Conservation (phyloP, 768 basidiomycete species). For the Gloeopeniophorella convolvens region DNA sequence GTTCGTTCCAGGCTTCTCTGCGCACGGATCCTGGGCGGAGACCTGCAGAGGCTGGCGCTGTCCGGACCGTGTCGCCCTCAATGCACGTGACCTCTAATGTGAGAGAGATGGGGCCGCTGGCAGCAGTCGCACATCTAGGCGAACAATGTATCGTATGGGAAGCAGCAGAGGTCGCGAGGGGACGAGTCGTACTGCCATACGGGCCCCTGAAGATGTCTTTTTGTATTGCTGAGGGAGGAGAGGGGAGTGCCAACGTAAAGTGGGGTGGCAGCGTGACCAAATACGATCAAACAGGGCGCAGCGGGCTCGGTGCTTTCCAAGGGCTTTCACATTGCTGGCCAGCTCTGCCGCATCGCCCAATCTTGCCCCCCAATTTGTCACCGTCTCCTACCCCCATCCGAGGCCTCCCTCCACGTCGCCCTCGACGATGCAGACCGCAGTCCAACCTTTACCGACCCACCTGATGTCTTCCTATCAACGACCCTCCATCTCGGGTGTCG, state of each 20-base stretch:
- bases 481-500: slow-evolving; percentile 40
- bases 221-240: background rate
- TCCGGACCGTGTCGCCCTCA: background rate
- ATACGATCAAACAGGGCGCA: slow-evolving; percentile 20
- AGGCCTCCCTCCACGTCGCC: slow-evolving; percentile 48
- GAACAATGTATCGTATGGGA: no score
- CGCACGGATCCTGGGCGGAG: no score
- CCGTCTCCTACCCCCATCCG: slow-evolving; percentile 27
- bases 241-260: slow-evolving; percentile 18
- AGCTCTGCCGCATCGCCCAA: slow-evolving; percentile 16
- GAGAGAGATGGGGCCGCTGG: slow-evolving; percentile 3
- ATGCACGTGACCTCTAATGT: slow-evolving; percentile 7
- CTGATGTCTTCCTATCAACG: slow-evolving; percentile 60
- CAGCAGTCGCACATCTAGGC: no score
- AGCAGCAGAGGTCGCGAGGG: no score
- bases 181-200: no score
- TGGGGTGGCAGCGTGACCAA: slow-evolving; percentile 23
- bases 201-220: no score
- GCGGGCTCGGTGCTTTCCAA: slow-evolving; percentile 20
- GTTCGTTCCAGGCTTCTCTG: slow-evolving; percentile 21
- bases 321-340: slow-evolving; percentile 21
- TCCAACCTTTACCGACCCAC: slow-evolving; percentile 56
- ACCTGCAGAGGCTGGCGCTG: slow-evolving; percentile 10
- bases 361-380: slow-evolving; percentile 23
- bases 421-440: slow-evolving; percentile 65